Conservation (phyloP, 345 rosid species). For the Arabidopsis suecica region DNA sequence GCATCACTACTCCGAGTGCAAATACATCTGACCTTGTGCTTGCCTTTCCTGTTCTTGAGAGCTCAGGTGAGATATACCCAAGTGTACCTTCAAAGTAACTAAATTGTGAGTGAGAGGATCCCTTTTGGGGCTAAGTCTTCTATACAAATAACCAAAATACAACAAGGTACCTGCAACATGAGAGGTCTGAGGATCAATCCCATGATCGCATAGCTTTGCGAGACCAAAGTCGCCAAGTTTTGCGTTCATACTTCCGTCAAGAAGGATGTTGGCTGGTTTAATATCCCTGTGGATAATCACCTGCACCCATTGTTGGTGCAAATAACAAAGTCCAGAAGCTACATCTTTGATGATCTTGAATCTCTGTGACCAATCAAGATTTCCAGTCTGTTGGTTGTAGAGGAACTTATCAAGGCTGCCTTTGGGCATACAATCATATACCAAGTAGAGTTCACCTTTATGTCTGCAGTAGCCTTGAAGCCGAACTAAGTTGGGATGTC, state of each 20-base stretch:
- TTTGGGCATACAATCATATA: slow-evolving; percentile 69
- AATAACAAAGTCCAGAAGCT: slow-evolving; percentile 54
- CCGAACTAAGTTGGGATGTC: slow-evolving; percentile 29
- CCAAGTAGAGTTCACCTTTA: slow-evolving; percentile 41
- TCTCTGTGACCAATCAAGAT: slow-evolving; percentile 63
- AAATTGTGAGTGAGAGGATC: not conserved
- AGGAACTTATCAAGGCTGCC: slow-evolving; percentile 68
- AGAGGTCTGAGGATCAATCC: slow-evolving; percentile 58
- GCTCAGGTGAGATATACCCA: slow-evolving; percentile 79
- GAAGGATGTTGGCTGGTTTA: slow-evolving; percentile 72
- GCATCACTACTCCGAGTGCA: slow-evolving; percentile 61
- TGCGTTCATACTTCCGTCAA: slow-evolving; percentile 60
- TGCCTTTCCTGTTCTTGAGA: slow-evolving; percentile 68
- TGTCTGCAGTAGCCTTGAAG: slow-evolving; percentile 14
- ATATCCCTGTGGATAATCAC: slow-evolving; percentile 78
- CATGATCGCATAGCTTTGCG: slow-evolving; percentile 69
- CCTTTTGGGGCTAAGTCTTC: not conserved
- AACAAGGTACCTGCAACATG: slow-evolving; percentile 41
- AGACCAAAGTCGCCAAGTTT: slow-evolving; percentile 83
- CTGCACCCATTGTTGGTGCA: slow-evolving; percentile 54
- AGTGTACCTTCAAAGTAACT: slow-evolving; percentile 54
- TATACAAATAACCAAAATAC: not conserved
- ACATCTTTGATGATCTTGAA: slow-evolving; percentile 50
- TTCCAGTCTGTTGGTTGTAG: slow-evolving; percentile 21
- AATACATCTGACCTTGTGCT: slow-evolving; percentile 68